These are phyloP conservation scores for Nakataea oryzae DNA, from an alignment of 2,329 filamentous ascomycete species.

Conservation along the genomic window DNA sequence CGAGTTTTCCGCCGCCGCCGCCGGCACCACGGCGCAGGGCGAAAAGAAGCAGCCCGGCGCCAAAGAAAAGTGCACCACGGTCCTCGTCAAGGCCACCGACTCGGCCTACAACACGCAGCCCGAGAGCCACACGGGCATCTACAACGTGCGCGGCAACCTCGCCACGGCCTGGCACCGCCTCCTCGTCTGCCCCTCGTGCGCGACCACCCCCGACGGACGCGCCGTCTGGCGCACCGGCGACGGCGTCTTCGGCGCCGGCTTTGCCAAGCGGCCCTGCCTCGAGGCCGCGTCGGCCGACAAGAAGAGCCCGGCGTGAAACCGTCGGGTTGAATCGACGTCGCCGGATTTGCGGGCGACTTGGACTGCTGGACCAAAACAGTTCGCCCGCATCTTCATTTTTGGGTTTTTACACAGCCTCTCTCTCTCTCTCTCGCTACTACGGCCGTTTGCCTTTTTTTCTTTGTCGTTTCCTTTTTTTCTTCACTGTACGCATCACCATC, in stretches of 20 bases:
- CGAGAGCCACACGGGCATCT: slow-evolving; percentile 47
- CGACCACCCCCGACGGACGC: slow-evolving; percentile 6
- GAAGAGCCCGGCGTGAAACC: not conserved
- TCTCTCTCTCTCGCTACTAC: too few species aligned
- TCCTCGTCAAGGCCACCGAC: slow-evolving; percentile 57
- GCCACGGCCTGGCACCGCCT: slow-evolving; percentile 59
- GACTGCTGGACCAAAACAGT: not conserved
- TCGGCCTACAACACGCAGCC: slow-evolving; percentile 58
- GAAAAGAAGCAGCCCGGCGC: slow-evolving; percentile 2
- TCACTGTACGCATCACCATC: not conserved
- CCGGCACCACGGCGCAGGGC: not conserved
- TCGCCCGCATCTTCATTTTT: too few species aligned
- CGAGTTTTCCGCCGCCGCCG: not conserved
- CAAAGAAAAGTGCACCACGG: slow-evolving; percentile 28
- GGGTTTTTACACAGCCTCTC: not conserved
- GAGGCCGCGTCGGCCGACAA: not conserved
- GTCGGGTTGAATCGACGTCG: not conserved
- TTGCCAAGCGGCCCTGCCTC: not conserved
- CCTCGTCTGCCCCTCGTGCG: slow-evolving; percentile 22
- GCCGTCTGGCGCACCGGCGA: slow-evolving; percentile 18
- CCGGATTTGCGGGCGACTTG: too few species aligned
- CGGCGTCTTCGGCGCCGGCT: slow-evolving; percentile 8
- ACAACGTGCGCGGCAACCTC: slow-evolving; percentile 54
- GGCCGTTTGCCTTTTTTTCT: too few species aligned
- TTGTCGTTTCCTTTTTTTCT: too few species aligned